A percentile compares a stretch with the other conserved stretches of the same genome.
These are phyloP conservation scores for Suillus placidus DNA, from an alignment of 768 basidiomycete species.

Conservation along the genomic window DNA sequence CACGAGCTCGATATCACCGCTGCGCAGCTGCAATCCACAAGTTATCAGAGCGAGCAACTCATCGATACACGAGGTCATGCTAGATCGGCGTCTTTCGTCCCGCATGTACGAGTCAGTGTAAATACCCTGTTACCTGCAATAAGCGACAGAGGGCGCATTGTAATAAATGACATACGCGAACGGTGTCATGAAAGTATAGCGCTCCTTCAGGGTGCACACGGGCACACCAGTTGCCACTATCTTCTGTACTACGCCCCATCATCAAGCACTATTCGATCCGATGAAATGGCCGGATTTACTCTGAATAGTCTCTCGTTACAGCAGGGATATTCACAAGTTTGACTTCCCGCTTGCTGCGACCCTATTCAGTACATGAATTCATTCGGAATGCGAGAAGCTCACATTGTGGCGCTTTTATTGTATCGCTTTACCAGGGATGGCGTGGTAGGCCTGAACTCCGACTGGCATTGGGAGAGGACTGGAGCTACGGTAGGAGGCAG, in stretches of 20 bases:
- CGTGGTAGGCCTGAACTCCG: not conserved
- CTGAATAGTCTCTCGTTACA: not conserved
- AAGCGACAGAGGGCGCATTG: not conserved
- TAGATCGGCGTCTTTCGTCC: not conserved
- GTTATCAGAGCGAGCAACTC: not conserved
- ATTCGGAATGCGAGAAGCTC: not conserved
- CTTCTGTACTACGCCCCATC: not conserved
- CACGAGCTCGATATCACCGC: not conserved
- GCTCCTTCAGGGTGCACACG: conserved; percentile 57
- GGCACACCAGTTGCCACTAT: conserved; percentile 37
- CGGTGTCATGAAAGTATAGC: conserved; percentile 49
- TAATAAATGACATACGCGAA: conserved; percentile 35
- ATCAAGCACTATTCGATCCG: not conserved
- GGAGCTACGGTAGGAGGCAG: not conserved
- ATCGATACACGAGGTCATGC: not conserved
- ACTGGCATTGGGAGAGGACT: not conserved
- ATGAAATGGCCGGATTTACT: not conserved
- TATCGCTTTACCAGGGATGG: conserved; percentile 1
- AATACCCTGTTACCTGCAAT: conserved; percentile 35
- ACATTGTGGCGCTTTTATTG: not conserved
- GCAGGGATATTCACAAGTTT: not conserved
- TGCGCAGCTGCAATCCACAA: not conserved
- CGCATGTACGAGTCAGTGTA: conserved; percentile 52
- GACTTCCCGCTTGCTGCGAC: not conserved
- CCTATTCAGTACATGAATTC: not conserved